Conservation (phyloP, 208 protist genomes). For the Leptomonas pyrrhocoris region DNA sequence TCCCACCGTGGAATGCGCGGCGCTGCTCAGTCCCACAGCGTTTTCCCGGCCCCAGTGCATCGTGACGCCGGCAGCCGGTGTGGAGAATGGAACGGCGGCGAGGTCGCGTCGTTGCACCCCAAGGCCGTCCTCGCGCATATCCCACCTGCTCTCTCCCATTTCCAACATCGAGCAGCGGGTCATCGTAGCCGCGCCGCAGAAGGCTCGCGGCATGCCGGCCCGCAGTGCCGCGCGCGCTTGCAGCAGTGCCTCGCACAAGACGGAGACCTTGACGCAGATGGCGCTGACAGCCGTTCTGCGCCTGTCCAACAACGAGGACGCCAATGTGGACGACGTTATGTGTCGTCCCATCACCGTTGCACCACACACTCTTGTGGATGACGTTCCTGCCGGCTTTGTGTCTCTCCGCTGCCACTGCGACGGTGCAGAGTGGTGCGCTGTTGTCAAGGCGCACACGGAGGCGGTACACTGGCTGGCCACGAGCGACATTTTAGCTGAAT, state of each 20-base stretch:
- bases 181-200: background rate
- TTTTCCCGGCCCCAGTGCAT: background rate
- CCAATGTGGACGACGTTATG: background rate
- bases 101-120: background rate
- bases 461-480: slow-evolving; percentile 19
- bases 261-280: slow-evolving; percentile 17
- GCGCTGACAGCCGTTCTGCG: slow-evolving; percentile 24
- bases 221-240: slow-evolving; percentile 1
- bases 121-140: slow-evolving; percentile 11
- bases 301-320: background rate
- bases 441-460: slow-evolving; percentile 19
- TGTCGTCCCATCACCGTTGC: background rate
- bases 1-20: background rate
- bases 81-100: background rate
- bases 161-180: background rate
- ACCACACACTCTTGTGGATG: background rate
- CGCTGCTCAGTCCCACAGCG: background rate
- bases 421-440: slow-evolving; percentile 25
- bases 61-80: background rate
- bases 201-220: slow-evolving; percentile 3
- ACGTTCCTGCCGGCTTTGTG: background rate
- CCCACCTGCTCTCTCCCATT: background rate
- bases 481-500: slow-evolving; percentile 11
- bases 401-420: slow-evolving; percentile 11
- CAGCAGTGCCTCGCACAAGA: background rate